phyloP scores from a whole-genome alignment of 495 filamentous ascomycete genomes.

The Aspergillus incahuasiensis region DNA sequence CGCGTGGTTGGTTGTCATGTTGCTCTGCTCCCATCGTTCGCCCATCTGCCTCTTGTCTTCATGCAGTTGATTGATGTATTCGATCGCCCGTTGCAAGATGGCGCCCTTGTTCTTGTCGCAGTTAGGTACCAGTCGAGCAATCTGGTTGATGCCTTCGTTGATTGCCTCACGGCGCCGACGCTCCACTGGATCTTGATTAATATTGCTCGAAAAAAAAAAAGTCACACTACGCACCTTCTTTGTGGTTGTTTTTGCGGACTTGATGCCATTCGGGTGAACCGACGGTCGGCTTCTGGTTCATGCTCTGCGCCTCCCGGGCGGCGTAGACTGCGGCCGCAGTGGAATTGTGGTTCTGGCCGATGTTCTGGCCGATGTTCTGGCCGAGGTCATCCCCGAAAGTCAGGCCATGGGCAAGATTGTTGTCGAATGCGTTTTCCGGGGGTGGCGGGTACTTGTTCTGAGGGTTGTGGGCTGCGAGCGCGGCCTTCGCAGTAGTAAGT shows the following conservation, averaged over 20 bases:
- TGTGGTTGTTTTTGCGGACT: constrained; percentile 95
- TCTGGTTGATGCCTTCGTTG: constrained; percentile 98
- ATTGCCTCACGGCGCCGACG: constrained; percentile 96
- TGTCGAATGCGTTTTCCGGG: constrained; percentile 41
- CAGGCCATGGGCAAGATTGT: constrained; percentile 36
- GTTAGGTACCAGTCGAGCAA: constrained; percentile 93
- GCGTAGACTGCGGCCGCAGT: constrained; percentile 46
- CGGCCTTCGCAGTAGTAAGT: constrained; percentile 45
- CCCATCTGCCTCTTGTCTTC: constrained; percentile 91
- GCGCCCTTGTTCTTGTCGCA: constrained; percentile 99
- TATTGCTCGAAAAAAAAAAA: background rate
- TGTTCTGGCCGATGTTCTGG: constrained; percentile 37
- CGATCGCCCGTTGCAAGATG: constrained; percentile 87
- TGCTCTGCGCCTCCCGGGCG: constrained; percentile 41
- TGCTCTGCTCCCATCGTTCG: constrained; percentile 96
- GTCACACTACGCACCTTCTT: constrained; percentile 71
- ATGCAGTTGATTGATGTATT: constrained; percentile 90
- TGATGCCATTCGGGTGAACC: constrained; percentile 98
- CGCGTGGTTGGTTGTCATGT: constrained; percentile 89
- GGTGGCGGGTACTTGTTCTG: constrained; percentile 44
- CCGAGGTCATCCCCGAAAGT: constrained; percentile 45
- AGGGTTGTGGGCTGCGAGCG: constrained; percentile 40
- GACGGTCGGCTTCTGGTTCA: constrained; percentile 74
- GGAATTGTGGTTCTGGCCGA: constrained; percentile 42
- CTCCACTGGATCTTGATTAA: constrained; percentile 62